These are phyloP conservation scores for Tolypocladium ovalisporum DNA, from an alignment of 2,329 filamentous ascomycete species.

Conservation along the genomic window DNA sequence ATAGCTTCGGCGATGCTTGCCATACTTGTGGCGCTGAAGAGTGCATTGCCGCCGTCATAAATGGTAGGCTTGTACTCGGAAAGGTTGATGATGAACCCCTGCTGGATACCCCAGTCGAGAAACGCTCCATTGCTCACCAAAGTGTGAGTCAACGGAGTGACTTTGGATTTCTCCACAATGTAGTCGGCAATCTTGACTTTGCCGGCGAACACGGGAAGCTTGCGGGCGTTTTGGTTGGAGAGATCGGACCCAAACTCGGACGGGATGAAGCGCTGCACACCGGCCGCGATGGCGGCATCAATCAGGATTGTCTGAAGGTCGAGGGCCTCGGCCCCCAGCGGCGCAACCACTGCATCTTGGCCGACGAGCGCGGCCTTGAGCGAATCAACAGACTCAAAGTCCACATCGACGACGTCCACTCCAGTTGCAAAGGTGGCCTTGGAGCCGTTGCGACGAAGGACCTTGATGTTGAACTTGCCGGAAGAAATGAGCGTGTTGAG, in stretches of 20 bases:
- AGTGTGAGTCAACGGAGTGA: constrained; percentile 40
- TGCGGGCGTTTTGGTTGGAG: constrained; percentile 16
- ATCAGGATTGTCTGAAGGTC: constrained; percentile 31
- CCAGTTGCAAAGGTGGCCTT: constrained; percentile 18
- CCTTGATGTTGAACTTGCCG: constrained; percentile 22
- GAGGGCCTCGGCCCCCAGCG: constrained; percentile 25
- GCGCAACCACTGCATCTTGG: constrained; percentile 43
- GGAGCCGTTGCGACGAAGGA: constrained; percentile 29
- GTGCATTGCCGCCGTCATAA: constrained; percentile 36
- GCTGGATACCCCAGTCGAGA: constrained; percentile 43
- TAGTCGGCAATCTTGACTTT: constrained; percentile 35
- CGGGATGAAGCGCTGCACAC: constrained; percentile 51
- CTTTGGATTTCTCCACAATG: constrained; percentile 27
- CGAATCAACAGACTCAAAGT: constrained; percentile 31
- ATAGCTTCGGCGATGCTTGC: constrained; percentile 34
- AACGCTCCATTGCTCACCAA: constrained; percentile 42
- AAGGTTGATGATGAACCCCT: constrained; percentile 31
- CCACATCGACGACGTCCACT: constrained; percentile 21
- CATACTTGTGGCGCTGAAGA: constrained; percentile 38
- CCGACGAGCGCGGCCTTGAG: constrained; percentile 40
- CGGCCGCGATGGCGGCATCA: constrained; percentile 46
- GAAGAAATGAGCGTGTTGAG: constrained; percentile 19
- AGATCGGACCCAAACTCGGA: constrained; percentile 41
- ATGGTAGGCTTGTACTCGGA: constrained; percentile 28
- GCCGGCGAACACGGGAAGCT: constrained; percentile 37